Conservation (phyloP, 108 stramenopile genomes). For the Skeletonema potamos region DNA sequence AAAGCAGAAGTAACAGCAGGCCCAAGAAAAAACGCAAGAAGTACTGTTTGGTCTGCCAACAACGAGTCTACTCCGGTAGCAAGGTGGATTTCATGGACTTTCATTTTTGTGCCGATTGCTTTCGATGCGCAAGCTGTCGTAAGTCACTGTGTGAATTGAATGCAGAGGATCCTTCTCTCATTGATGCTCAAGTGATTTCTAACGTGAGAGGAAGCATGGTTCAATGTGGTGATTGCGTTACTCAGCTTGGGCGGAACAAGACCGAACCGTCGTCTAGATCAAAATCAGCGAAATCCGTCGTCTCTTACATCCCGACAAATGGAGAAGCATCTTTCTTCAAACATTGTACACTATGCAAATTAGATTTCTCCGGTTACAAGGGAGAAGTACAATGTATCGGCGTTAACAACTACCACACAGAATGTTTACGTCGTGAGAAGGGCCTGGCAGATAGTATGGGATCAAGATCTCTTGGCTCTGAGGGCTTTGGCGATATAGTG, state of each 20-base stretch:
- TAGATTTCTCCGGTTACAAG: conserved; percentile 13
- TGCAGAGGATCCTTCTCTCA: background rate
- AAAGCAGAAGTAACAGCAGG: background rate
- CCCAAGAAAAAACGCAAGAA: background rate
- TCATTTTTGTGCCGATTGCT: conserved; percentile 8
- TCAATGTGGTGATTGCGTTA: conserved; percentile 18
- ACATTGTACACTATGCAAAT: conserved; percentile 5
- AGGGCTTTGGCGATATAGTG: background rate
- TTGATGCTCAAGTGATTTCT: conserved; percentile 15
- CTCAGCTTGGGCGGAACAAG: background rate
- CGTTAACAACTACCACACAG: conserved; percentile 12
- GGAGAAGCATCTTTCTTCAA: background rate
- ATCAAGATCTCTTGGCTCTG: background rate
- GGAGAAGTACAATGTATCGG: conserved; percentile 23
- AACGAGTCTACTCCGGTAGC: background rate
- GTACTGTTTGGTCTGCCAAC: background rate
- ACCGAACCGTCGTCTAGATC: background rate
- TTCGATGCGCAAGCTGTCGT: conserved; percentile 5
- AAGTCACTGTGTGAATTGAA: background rate
- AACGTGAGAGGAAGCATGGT: conserved; percentile 33
- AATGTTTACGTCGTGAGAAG: conserved; percentile 11
- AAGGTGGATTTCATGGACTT: conserved; percentile 4
- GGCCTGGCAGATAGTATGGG: background rate
- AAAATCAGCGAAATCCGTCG: background rate
- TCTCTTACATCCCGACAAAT: background rate